phyloP scores from a whole-genome alignment of 2,329 filamentous ascomycete genomes.

The Aspergillus sojae region DNA sequence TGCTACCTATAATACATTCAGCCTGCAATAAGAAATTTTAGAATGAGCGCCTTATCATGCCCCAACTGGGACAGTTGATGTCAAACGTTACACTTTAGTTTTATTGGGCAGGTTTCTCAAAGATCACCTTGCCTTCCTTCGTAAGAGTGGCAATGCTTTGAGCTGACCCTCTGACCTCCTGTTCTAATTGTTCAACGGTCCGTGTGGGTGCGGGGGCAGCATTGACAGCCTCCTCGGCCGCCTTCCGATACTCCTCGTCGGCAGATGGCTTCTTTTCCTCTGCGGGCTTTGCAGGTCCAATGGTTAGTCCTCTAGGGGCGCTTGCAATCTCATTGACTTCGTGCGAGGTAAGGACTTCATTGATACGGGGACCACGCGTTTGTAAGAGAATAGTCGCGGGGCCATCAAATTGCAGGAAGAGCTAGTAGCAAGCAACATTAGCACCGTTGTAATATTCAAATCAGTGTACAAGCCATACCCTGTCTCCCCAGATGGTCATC shows the following conservation, averaged over 20 bases:
- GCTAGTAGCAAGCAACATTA: constrained; percentile 36
- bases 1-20: constrained; percentile 28
- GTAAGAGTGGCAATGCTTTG: constrained; percentile 57
- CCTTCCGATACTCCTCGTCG: constrained; percentile 22
- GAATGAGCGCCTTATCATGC: constrained; percentile 1
- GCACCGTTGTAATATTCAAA: constrained; percentile 1
- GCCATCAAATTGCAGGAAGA: constrained; percentile 88
- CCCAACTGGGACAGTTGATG: background rate
- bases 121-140: constrained; percentile 67
- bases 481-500: constrained; percentile 88
- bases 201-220: constrained; percentile 29
- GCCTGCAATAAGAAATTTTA: constrained; percentile 21
- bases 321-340: constrained; percentile 92
- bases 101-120: constrained; percentile 48
- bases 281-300: constrained; percentile 55
- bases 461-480: constrained; percentile 51
- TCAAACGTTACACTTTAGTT: constrained; percentile 16
- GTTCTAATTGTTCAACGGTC: constrained; percentile 31
- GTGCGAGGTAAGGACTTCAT: constrained; percentile 73
- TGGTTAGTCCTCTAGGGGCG: constrained; percentile 70
- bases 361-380: constrained; percentile 76
- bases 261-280: constrained; percentile 17
- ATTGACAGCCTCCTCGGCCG: constrained; percentile 26
- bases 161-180: constrained; percentile 34
- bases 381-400: constrained; percentile 86